Conservation (phyloP, 1,284 basidiomycete species). For the Amanita bisporigera region DNA sequence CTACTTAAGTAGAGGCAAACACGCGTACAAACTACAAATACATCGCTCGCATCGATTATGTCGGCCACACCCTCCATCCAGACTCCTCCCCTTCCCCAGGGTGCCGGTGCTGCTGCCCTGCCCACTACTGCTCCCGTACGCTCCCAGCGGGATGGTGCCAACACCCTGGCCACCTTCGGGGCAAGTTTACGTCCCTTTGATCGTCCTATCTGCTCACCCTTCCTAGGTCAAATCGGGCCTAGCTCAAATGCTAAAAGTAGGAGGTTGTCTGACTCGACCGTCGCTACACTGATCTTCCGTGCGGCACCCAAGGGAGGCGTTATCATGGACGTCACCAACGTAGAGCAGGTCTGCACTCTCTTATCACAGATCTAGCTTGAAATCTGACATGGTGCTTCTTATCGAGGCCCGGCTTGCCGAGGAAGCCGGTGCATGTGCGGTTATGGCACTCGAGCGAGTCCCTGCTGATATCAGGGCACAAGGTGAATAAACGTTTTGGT, state of each 20-base stretch:
- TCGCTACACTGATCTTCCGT: slow-evolving; percentile 24
- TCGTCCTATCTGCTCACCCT: slow-evolving; percentile 15
- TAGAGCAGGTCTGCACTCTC: slow-evolving; percentile 63
- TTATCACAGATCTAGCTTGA: slow-evolving; percentile 6
- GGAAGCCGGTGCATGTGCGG: slow-evolving; percentile 97
- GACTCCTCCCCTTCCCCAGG: slow-evolving; percentile 44
- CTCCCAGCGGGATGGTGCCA: slow-evolving; percentile 61
- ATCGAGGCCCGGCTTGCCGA: slow-evolving; percentile 92
- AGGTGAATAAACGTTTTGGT: slow-evolving; percentile 43
- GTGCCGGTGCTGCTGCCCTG: slow-evolving; percentile 41
- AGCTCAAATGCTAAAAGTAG: slow-evolving; percentile 93
- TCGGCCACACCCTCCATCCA: slow-evolving; percentile 40
- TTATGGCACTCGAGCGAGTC: slow-evolving; percentile 97
- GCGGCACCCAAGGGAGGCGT: slow-evolving; percentile 70
- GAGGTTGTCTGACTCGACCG: slow-evolving; percentile 8
- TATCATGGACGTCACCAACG: slow-evolving; percentile 92
- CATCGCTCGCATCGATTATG: slow-evolving; percentile 19
- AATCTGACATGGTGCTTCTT: not conserved
- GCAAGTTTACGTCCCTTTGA: slow-evolving; percentile 46
- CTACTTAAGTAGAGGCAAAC: not conserved
- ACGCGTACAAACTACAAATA: not conserved
- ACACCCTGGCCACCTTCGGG: slow-evolving; percentile 83
- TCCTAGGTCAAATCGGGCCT: slow-evolving; percentile 86
- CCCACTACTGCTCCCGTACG: slow-evolving; percentile 62
- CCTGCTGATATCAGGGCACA: slow-evolving; percentile 93